Conservation (phyloP, 2,329 filamentous ascomycete species). For the Aspergillus udagawae region DNA sequence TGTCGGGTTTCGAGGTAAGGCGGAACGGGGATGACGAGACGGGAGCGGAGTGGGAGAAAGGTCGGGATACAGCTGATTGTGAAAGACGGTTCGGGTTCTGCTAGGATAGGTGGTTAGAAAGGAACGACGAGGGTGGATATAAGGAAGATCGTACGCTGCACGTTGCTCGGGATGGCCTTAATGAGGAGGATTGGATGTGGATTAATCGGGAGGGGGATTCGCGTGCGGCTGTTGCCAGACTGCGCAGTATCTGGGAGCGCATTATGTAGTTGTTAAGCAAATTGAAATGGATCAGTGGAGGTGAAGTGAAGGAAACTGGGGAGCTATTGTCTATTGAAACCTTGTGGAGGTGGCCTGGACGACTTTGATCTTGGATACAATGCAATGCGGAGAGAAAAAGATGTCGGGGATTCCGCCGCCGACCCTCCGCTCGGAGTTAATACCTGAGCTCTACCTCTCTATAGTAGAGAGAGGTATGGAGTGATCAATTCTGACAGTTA, state of each 20-base stretch:
- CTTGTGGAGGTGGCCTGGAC: neutral
- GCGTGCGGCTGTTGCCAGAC: neutral
- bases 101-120: neutral
- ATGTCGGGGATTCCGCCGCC: slow-evolving; percentile 1
- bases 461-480: neutral
- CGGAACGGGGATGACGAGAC: slow-evolving; percentile 13
- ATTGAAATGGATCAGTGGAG: neutral
- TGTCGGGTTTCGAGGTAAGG: slow-evolving; percentile 12
- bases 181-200: neutral
- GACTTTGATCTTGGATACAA: slow-evolving; percentile 12
- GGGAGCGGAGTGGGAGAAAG: slow-evolving; percentile 5
- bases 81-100: neutral
- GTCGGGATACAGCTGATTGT: neutral
- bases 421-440: neutral
- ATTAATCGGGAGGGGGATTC: neutral
- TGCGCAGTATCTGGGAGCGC: neutral
- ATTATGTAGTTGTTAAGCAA: neutral
- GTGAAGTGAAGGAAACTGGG: neutral
- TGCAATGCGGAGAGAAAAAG: slow-evolving; percentile 16
- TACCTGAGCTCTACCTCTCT: neutral
- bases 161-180: neutral
- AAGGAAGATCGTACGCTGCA: neutral
- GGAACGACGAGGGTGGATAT: neutral
- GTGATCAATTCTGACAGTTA: neutral
- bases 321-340: neutral